Evolutionary conservation across 2,329 filamentous ascomycete species (phyloP), one percentile per base, ranked within the genome.

Genomic region (Leptographium radiaticola): DNA sequence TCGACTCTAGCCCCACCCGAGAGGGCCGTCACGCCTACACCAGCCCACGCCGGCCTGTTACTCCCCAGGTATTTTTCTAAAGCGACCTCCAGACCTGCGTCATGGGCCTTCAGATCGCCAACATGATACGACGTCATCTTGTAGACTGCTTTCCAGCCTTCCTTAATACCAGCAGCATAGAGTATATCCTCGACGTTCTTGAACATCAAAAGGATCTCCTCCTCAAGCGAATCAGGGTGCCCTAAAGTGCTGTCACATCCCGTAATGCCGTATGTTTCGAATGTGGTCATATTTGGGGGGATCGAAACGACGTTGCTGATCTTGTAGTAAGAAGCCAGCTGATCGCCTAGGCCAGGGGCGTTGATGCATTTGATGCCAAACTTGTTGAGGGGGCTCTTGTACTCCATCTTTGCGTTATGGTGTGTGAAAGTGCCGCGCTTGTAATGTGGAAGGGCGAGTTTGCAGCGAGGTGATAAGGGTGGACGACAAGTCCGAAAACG

Each of bases 91-190:
- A 43, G 9, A 5, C 15, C 13, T 9, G 15, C 13, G n/a, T 16
- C 40, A 16, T n/a, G 15, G 11, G 15, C 40, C 8, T 43, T 16
- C 3, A 43, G 15, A 20, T 16, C 40, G 9, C 40, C 40, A 16
- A 18, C 40, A 16, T 43, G 40, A 8, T 43, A 43, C 40, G 40
- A 13, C 11, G 40, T 43, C 40, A 43, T 16, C 13, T 52, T 25
- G 16, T 42, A 52, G 34, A 52, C 51, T 20, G 51, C 43, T 3
- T 25, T 33, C 51, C 51, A 52, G 18, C 51, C 51, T 18, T 47
- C 44, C 10, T 11, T 1, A 6, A 52, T 43, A 18, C 51, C 51
- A 15, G 51, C 51, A 1, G 51, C 51, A 3, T 39, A n/a, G 13
- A 52, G 36, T 2, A 43, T 33, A 18, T 52, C 34, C 34, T 52